Evolutionary conservation across 768 basidiomycete species (phyloP), one percentile per base, ranked within the genome.

Genomic region (Leccinum broughii): DNA sequence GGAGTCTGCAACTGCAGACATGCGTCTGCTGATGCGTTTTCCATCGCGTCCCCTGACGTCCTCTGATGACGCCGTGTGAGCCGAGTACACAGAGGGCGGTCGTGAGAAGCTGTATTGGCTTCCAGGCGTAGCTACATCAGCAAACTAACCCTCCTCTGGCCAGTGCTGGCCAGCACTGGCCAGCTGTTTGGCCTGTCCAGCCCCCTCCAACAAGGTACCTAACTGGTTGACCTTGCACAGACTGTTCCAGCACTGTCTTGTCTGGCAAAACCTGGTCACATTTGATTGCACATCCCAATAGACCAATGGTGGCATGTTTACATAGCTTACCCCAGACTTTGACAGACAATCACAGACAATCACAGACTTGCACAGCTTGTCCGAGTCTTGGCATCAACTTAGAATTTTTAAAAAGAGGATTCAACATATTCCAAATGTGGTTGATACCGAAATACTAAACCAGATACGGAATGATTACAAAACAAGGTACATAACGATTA

Each of bases 71-170:
- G 82, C 79, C 9, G 77, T 81, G 54, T 81, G 77, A 8, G 76
- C 67, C 49, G 85, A 85, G 66, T 86, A 79, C 50, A 83, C 74
- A 7, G 86, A 87, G 3, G 84, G 77, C 3, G 87, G 82, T 20
- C 84, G 79, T 7, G 83, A 83, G 57, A 76, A 72, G 54, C 72
- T 74, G 57, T 71, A 66, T 64, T 72, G 69, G 65, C 78, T 74
- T 17, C 71, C 69, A 55, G 24, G 24, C 24, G 24, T 24, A 24
- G 24, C 24, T 73, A 28, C 17, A 48, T 30, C 39, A 41, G 39
- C 39, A 41, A 41, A 41, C 39, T 17, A 41, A 14, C 39, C 39
- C 17, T 41, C 39, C 39, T 41, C 39, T 41, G 39, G 39, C 39
- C 39, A 41, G 39, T 41, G 39, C 39, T 39, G 39, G 17, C 39